Evolutionary conservation across 2,329 filamentous ascomycete genomes (phyloP).

Genomic region (Macrophomina phaseolina): DNA sequence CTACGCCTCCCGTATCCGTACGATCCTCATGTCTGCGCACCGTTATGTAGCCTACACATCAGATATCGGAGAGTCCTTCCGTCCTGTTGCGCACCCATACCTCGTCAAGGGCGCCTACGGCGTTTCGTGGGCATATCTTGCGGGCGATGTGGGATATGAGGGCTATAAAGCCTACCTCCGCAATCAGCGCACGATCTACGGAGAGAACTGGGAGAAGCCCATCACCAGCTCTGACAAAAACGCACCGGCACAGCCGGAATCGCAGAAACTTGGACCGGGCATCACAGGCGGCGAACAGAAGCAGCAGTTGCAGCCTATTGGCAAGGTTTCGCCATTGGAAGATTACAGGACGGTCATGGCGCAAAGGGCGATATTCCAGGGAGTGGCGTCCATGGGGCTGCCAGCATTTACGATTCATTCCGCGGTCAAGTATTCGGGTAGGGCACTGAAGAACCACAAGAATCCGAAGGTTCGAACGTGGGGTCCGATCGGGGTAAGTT

Average conservation of each 20-base stretch:
- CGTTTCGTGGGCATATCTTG: conserved; percentile 88
- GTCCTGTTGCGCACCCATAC: conserved; percentile 86
- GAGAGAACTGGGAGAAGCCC: conserved; percentile 58
- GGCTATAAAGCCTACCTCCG: conserved; percentile 93
- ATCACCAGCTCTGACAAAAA: conserved; percentile 25
- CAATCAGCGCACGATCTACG: conserved; percentile 78
- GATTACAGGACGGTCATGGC: conserved; percentile 92
- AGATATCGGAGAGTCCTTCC: conserved; percentile 95
- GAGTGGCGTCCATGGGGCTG: conserved; percentile 88
- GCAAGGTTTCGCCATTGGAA: conserved; percentile 73
- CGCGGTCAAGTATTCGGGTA: conserved; percentile 86
- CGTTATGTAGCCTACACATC: conserved; percentile 97
- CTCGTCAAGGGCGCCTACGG: conserved; percentile 84
- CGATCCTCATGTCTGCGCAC: conserved; percentile 87
- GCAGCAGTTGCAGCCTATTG: conserved; percentile 36
- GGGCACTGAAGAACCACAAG: conserved; percentile 82
- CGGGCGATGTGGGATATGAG: conserved; percentile 89
- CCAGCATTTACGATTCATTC: conserved; percentile 94
- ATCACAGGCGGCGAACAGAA: conserved; percentile 28
- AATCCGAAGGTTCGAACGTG: conserved; percentile 77
- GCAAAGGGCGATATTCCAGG: conserved; percentile 89
- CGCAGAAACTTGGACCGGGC: conserved; percentile 36
- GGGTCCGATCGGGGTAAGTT: conserved; percentile 85
- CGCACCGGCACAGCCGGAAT: conserved; percentile 26
- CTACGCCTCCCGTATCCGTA: conserved; percentile 84